phyloP scores from a whole-genome alignment of 345 rosid species.

The Salix purpurea region DNA sequence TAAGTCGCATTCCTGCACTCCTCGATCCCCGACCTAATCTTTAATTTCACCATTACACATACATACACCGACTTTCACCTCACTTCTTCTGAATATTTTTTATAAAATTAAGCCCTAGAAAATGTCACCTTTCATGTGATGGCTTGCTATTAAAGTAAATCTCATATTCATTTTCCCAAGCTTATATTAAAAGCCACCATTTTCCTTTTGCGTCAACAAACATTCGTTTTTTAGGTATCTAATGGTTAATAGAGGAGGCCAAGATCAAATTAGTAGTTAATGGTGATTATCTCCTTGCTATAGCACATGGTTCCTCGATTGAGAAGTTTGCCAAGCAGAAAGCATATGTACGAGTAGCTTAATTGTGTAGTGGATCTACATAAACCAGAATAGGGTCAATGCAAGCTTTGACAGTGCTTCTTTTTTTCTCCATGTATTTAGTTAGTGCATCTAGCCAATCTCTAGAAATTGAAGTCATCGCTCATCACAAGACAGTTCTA shows the following conservation, averaged over 20 bases:
- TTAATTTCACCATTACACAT: not conserved
- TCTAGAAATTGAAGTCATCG: not conserved
- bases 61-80: not conserved
- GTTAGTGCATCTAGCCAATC: not conserved
- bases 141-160: not conserved
- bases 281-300: not conserved
- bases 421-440: too few relatives aligned
- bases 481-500: not conserved
- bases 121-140: not conserved
- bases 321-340: not conserved
- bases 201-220: not conserved
- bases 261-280: not conserved
- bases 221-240: not conserved
- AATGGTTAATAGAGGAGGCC: not conserved
- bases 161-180: not conserved
- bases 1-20: conserved; percentile 5
- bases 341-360: not conserved
- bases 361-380: not conserved
- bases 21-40: not conserved
- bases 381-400: not conserved
- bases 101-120: not conserved
- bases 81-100: not conserved
- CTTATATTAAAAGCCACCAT: not conserved
- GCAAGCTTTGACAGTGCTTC: not conserved
- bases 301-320: not conserved